Evolutionary conservation across 805 yeast genomes (phyloP).

Genomic region (Suhomyces canberraensis): DNA sequence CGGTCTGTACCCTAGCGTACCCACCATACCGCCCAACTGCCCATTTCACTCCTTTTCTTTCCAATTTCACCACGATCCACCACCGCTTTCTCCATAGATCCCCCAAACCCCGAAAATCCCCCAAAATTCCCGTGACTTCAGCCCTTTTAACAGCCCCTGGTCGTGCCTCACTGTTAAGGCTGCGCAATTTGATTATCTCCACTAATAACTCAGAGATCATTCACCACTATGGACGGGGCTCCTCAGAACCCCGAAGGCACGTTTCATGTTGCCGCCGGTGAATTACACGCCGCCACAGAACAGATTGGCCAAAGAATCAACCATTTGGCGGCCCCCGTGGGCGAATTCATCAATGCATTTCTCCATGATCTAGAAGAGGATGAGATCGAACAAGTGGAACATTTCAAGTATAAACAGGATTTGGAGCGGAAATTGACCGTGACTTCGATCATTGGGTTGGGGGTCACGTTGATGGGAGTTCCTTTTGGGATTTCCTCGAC

Average conservation of each 20-base stretch:
- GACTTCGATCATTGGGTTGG: constrained; percentile 69
- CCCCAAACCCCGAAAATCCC: no score
- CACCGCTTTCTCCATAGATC: no score
- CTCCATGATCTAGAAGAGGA: constrained; percentile 34
- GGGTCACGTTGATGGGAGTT: constrained; percentile 79
- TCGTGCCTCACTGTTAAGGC: no score
- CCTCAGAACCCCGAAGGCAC: not conserved
- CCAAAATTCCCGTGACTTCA: no score
- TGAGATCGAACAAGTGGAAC: constrained; percentile 58
- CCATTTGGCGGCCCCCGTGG: constrained; percentile 4
- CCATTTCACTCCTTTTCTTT: no score
- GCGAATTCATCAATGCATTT: constrained; percentile 5
- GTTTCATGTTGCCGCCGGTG: not conserved
- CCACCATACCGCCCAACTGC: no score
- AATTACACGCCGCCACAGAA: not conserved
- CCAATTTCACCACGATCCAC: no score
- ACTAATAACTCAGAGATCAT: no score
- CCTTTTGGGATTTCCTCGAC: constrained; percentile 77
- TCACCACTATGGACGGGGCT: not conserved
- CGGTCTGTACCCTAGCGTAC: no score
- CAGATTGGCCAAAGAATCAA: not conserved
- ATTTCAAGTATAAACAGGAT: constrained; percentile 71
- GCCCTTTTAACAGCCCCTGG: no score
- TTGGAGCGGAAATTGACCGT: constrained; percentile 66
- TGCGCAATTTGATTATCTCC: no score